phyloP scores from a whole-genome alignment of 805 yeast genomes.

The Kodamaea neixiangensis region DNA sequence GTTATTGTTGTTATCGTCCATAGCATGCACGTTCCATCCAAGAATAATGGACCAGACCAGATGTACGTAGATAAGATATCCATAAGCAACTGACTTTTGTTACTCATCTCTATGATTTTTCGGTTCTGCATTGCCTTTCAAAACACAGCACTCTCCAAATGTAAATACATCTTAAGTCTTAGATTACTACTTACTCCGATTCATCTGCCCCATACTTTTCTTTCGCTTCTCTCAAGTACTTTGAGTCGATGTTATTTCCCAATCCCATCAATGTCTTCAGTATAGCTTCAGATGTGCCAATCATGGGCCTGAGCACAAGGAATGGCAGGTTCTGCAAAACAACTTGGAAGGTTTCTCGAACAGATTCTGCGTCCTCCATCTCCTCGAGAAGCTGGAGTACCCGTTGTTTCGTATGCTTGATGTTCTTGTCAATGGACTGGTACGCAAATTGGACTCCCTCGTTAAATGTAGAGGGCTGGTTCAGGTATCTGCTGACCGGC shows the following conservation, averaged over 20 bases:
- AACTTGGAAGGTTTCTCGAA: slow-evolving; percentile 66
- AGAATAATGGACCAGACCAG: no score
- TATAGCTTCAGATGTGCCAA: slow-evolving; percentile 91
- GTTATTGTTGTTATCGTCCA: no score
- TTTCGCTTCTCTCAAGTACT: slow-evolving; percentile 53
- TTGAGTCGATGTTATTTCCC: slow-evolving; percentile 75
- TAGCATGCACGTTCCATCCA: no score
- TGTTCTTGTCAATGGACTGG: slow-evolving; percentile 65
- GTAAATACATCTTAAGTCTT: not conserved
- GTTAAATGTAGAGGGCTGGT: slow-evolving; percentile 72
- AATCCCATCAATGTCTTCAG: slow-evolving; percentile 82
- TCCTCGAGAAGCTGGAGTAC: slow-evolving; percentile 60
- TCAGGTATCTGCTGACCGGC: slow-evolving; percentile 71
- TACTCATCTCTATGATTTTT: no score
- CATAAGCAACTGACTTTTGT: no score
- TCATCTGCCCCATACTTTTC: slow-evolving; percentile 60
- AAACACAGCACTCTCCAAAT: no score
- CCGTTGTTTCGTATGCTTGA: slow-evolving; percentile 64
- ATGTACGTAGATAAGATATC: no score
- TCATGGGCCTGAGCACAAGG: slow-evolving; percentile 77
- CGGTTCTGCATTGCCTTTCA: no score
- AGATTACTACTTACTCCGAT: slow-evolving; percentile 3
- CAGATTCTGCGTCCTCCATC: slow-evolving; percentile 62
- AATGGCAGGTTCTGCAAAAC: slow-evolving; percentile 79
- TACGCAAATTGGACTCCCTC: slow-evolving; percentile 81